Percentiles rank a stretch among this genome's conserved stretches.
Evolutionary conservation across 345 rosid species (phyloP).

Genomic region (Salix exigua): DNA sequence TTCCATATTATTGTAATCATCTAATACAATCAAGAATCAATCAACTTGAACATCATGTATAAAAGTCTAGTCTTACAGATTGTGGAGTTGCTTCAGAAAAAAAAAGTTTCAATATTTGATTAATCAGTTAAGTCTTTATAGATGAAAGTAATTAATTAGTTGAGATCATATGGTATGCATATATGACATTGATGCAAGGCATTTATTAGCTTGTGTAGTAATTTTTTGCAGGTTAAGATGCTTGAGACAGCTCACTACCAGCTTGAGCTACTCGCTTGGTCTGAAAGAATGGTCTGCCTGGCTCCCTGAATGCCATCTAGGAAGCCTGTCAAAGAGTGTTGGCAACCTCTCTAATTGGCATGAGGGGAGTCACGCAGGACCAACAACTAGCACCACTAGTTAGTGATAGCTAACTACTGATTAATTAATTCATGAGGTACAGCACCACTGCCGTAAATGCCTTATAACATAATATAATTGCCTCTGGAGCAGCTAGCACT

Average conservation of each 20-base stretch:
- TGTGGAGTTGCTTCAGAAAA: background rate
- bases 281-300: slow-evolving; percentile 42
- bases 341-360: slow-evolving; percentile 47
- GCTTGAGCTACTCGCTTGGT: background rate
- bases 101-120: background rate
- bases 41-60: background rate
- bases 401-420: no score
- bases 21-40: background rate
- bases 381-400: background rate
- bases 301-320: slow-evolving; percentile 70
- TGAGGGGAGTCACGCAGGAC: slow-evolving; percentile 56
- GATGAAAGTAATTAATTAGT: background rate
- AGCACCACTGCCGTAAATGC: background rate
- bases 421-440: background rate
- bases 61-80: background rate
- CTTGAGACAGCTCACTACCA: background rate
- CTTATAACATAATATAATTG: background rate
- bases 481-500: background rate
- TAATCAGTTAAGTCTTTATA: background rate
- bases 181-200: background rate
- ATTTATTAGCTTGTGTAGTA: background rate
- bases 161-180: background rate
- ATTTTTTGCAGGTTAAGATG: background rate
- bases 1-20: no score
- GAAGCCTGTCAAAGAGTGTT: slow-evolving; percentile 35